Conservation (phyloP, 2,329 filamentous ascomycete genomes). For the Alternaria consortialis region DNA sequence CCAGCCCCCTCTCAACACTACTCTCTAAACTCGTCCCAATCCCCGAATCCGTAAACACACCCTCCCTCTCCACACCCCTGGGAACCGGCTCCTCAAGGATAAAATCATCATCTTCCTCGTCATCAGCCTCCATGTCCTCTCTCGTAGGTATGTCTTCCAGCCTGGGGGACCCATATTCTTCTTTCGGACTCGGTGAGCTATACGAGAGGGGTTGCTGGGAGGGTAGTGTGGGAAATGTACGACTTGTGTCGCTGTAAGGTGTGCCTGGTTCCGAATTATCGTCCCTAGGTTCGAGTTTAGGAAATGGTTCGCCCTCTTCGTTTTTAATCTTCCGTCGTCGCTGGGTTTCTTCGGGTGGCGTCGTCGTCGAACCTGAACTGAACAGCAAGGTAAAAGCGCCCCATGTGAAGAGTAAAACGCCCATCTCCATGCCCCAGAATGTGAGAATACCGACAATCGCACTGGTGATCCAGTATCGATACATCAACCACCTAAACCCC, state of each 20-base stretch:
- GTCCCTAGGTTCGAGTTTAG: slow-evolving; percentile 5
- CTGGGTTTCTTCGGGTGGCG: not conserved
- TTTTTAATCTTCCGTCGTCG: not conserved
- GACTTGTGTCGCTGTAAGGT: slow-evolving; percentile 57
- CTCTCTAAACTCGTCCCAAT: slow-evolving; percentile 60
- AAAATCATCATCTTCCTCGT: slow-evolving; percentile 57
- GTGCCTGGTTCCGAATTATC: slow-evolving; percentile 27
- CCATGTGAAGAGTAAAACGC: slow-evolving; percentile 74
- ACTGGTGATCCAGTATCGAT: slow-evolving; percentile 76
- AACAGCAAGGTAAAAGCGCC: slow-evolving; percentile 59
- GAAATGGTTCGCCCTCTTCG: slow-evolving; percentile 18
- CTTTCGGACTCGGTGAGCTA: slow-evolving; percentile 35
- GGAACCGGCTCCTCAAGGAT: slow-evolving; percentile 48
- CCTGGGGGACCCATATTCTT: slow-evolving; percentile 22
- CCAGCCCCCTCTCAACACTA: slow-evolving; percentile 24
- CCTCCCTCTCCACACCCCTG: slow-evolving; percentile 14
- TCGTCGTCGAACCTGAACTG: not conserved
- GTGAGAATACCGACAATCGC: slow-evolving; percentile 72
- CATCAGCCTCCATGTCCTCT: slow-evolving; percentile 53
- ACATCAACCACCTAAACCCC: slow-evolving; percentile 81
- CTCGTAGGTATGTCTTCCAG: slow-evolving; percentile 33
- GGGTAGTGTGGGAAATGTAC: slow-evolving; percentile 59
- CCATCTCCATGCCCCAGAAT: slow-evolving; percentile 82
- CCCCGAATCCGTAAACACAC: slow-evolving; percentile 53
- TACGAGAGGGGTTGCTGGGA: slow-evolving; percentile 55